Evolutionary conservation across 257 asterid genomes (phyloP).

Genomic region (Solanum chiquidenum): DNA sequence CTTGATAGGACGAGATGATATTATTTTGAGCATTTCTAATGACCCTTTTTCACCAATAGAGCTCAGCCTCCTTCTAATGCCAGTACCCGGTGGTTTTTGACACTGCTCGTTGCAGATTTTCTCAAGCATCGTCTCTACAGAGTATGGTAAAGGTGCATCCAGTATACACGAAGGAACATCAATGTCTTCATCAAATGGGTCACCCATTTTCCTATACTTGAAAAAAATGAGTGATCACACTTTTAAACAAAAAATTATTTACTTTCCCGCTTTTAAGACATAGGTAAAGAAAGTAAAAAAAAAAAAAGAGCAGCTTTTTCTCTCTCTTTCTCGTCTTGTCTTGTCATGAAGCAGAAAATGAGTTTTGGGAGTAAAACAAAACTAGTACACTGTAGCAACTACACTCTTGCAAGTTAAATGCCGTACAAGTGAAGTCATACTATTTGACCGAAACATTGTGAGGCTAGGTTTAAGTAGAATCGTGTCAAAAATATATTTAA

Average conservation of each 20-base stretch:
- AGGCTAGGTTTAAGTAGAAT: too few relatives aligned
- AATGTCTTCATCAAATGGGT: not conserved
- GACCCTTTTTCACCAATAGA: constrained; percentile 27
- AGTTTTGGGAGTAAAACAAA: too few relatives aligned
- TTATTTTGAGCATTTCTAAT: not conserved
- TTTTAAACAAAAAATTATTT: not conserved
- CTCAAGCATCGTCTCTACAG: constrained; percentile 13
- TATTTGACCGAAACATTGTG: not conserved
- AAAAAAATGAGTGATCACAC: not conserved
- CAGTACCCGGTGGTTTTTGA: not conserved
- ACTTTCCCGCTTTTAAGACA: not conserved
- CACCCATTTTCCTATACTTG: not conserved
- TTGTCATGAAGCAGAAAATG: not conserved
- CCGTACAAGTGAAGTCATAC: not conserved
- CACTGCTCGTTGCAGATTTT: constrained; percentile 16
- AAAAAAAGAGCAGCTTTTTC: too few relatives aligned
- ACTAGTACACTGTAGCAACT: not conserved
- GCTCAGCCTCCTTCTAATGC: constrained; percentile 12
- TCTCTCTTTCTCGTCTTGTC: not conserved
- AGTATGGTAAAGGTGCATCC: constrained; percentile 11
- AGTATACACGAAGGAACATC: not conserved
- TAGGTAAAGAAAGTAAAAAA: not conserved
- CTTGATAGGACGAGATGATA: not conserved
- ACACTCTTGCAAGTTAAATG: not conserved
- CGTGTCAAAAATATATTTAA: too few relatives aligned